These are phyloP conservation scores for Hibiscus mutabilis DNA, from an alignment of 345 rosid genomes.

Conservation along the genomic window DNA sequence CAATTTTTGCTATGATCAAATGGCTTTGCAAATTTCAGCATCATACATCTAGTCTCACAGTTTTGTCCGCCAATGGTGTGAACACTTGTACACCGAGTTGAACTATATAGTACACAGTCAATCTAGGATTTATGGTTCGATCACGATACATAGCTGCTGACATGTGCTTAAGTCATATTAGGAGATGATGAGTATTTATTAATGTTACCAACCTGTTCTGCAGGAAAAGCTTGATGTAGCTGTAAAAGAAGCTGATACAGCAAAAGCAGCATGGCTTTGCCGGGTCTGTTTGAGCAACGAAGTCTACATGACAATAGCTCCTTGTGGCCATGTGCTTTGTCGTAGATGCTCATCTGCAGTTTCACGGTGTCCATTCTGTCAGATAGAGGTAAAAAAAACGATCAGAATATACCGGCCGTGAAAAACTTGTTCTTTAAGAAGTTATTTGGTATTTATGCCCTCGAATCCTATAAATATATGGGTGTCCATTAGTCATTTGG, in stretches of 20 bases:
- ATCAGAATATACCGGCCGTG: constrained; percentile 68
- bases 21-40: constrained; percentile 1
- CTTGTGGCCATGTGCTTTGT: constrained; percentile 92
- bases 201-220: constrained; percentile 7
- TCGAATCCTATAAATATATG: neutral
- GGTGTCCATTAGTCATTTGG: neutral
- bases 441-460: neutral
- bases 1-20: neutral
- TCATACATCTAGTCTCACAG: neutral
- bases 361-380: constrained; percentile 84
- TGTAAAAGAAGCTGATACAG: constrained; percentile 70
- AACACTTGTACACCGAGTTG: neutral
- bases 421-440: neutral
- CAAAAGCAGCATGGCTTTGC: constrained; percentile 83
- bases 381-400: constrained; percentile 58
- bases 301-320: constrained; percentile 68
- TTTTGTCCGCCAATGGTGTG: neutral
- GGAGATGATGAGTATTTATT: neutral
- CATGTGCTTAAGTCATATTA: neutral
- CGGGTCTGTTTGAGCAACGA: constrained; percentile 75
- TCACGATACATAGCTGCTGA: neutral
- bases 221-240: constrained; percentile 75
- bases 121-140: neutral
- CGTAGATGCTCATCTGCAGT: constrained; percentile 50
- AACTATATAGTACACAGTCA: neutral